A percentile compares a stretch with the other conserved stretches of the same genome.
These are phyloP conservation scores for Oryza rufipogon DNA, from an alignment of 176 grass and related monocot species.

Conservation along the genomic window DNA sequence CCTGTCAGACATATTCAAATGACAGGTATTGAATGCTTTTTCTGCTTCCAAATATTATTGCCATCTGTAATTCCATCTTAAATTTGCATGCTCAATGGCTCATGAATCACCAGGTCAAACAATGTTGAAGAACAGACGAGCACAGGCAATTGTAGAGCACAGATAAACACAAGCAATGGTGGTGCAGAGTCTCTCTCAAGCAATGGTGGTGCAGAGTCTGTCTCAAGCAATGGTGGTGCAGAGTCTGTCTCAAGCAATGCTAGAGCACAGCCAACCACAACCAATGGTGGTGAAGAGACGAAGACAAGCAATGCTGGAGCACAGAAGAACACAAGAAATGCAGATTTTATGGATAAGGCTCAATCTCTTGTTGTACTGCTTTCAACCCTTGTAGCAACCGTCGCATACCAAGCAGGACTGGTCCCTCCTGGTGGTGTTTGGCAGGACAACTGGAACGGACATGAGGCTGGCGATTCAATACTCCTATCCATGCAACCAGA, in stretches of 20 bases:
- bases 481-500: background rate
- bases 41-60: background rate
- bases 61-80: background rate
- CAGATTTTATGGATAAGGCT: background rate
- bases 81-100: background rate
- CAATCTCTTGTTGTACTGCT: slow-evolving; percentile 26
- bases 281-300: too few species aligned
- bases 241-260: too few species aligned
- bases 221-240: too few species aligned
- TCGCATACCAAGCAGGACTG: slow-evolving; percentile 44
- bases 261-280: too few species aligned
- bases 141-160: background rate
- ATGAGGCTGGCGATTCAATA: slow-evolving; percentile 8
- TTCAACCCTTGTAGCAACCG: slow-evolving; percentile 26
- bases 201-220: too few species aligned
- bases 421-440: slow-evolving; percentile 41
- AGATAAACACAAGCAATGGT: background rate
- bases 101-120: background rate
- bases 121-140: too few species aligned
- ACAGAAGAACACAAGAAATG: background rate
- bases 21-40: background rate
- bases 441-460: background rate
- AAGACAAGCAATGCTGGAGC: too few species aligned
- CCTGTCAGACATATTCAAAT: background rate
- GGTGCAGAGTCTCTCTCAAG: too few species aligned